phyloP scores from a whole-genome alignment of 2,329 filamentous ascomycete species.

The Phyllosticta ampelicida region DNA sequence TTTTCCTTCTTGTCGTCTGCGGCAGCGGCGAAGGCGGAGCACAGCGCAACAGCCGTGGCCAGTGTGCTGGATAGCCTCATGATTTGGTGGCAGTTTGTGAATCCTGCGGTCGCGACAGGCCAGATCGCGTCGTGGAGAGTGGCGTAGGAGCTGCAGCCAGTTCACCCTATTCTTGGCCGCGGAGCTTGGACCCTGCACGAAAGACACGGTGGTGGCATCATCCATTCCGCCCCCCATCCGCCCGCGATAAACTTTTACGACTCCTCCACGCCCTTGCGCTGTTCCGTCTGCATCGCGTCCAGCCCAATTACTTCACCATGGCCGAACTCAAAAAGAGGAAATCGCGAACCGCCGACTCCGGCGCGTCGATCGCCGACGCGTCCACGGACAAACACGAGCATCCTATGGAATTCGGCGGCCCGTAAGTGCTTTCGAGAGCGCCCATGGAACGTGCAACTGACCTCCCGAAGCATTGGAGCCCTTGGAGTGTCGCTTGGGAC shows the following conservation, averaged over 20 bases:
- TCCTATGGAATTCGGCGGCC: conserved; percentile 11
- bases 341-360: neutral
- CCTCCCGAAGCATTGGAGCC: conserved; percentile 54
- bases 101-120: neutral
- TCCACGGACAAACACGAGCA: conserved; percentile 1
- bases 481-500: conserved; percentile 69
- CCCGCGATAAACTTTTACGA: neutral
- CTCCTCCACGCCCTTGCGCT: neutral
- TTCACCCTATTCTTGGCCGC: neutral
- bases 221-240: neutral
- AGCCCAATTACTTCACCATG: neutral
- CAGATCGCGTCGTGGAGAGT: neutral
- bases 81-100: neutral
- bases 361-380: neutral
- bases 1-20: conserved; percentile 33
- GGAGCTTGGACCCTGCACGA: neutral
- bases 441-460: neutral
- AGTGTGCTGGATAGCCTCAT: conserved; percentile 21
- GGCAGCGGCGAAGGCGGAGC: conserved; percentile 25
- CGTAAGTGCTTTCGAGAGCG: conserved; percentile 3
- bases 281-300: neutral
- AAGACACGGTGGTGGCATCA: neutral
- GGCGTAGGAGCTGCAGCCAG: neutral
- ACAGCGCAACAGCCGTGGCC: conserved; percentile 21
- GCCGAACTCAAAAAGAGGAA: conserved; percentile 3